phyloP scores from a whole-genome alignment of 768 basidiomycete genomes.

The Cantharellus anzutake region DNA sequence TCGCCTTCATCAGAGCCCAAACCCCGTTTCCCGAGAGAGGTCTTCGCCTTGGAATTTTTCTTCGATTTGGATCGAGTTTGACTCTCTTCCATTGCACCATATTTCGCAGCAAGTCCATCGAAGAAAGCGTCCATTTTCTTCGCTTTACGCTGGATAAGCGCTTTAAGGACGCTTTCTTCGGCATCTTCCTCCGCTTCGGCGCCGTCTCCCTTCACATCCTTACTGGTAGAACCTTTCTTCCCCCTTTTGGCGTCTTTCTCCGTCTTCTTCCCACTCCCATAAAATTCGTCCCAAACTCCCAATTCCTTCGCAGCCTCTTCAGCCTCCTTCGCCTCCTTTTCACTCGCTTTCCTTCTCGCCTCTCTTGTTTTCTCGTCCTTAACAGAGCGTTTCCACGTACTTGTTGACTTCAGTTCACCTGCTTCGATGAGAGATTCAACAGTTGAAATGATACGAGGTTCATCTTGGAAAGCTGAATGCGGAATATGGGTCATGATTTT shows the following conservation, averaged over 20 bases:
- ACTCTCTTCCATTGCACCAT: constrained; percentile 2
- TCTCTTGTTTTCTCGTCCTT: constrained; percentile 67
- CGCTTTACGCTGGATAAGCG: constrained; percentile 6
- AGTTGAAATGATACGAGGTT: constrained; percentile 55
- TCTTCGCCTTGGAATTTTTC: background rate
- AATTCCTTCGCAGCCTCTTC: constrained; percentile 64
- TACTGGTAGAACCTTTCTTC: constrained; percentile 20
- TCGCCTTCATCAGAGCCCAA: constrained; percentile 2
- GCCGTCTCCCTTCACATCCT: constrained; percentile 25
- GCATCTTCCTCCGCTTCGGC: background rate
- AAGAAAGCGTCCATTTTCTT: constrained; percentile 1
- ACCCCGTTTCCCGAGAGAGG: background rate
- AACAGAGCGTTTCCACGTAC: constrained; percentile 47
- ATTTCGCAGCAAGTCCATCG: constrained; percentile 8
- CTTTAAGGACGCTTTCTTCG: constrained; percentile 5
- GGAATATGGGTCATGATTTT: constrained; percentile 75
- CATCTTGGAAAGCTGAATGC: constrained; percentile 70
- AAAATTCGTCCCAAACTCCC: constrained; percentile 90
- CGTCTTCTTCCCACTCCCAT: constrained; percentile 43
- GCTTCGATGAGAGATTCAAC: constrained; percentile 49
- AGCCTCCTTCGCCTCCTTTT: constrained; percentile 70
- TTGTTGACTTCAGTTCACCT: constrained; percentile 34
- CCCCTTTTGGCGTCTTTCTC: constrained; percentile 16
- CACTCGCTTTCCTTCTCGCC: constrained; percentile 49
- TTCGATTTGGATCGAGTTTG: background rate